These are phyloP conservation scores for Eucalyptus victrix DNA, from an alignment of 345 rosid species.

Conservation along the genomic window DNA sequence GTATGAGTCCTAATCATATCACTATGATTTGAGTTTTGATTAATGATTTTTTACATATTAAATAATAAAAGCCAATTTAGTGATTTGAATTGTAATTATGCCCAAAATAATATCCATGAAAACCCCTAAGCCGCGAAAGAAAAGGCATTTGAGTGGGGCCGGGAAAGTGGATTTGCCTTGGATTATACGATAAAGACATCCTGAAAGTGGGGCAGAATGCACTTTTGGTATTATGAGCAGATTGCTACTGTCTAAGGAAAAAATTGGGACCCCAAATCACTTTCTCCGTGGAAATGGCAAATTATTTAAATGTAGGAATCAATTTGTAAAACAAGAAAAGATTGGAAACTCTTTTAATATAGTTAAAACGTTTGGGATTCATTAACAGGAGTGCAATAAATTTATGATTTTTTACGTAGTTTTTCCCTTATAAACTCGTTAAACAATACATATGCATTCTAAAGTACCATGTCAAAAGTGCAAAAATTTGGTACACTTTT, in stretches of 20 bases:
- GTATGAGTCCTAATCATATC: background rate
- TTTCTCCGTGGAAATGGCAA: background rate
- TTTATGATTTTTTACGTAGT: too few relatives aligned
- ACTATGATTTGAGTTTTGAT: too few relatives aligned
- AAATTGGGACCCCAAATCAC: background rate
- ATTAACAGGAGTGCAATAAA: too few relatives aligned
- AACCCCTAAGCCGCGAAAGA: background rate
- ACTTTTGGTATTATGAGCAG: background rate
- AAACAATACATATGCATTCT: rapidly evolving
- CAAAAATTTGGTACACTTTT: too few relatives aligned
- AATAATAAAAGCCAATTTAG: too few relatives aligned
- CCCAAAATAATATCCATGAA: background rate
- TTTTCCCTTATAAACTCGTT: too few relatives aligned
- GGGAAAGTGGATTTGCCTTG: background rate
- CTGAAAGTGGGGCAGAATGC: background rate
- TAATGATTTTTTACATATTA: too few relatives aligned
- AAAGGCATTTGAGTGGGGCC: background rate
- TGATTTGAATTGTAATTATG: background rate
- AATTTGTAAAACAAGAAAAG: too few relatives aligned
- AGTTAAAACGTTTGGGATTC: too few relatives aligned
- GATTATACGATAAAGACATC: background rate
- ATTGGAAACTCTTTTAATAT: too few relatives aligned
- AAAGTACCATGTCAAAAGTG: too few relatives aligned
- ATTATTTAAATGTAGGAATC: background rate
- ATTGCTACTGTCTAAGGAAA: background rate